Conservation (phyloP, 2,329 filamentous ascomycete genomes). For the Fusarium sp. region DNA sequence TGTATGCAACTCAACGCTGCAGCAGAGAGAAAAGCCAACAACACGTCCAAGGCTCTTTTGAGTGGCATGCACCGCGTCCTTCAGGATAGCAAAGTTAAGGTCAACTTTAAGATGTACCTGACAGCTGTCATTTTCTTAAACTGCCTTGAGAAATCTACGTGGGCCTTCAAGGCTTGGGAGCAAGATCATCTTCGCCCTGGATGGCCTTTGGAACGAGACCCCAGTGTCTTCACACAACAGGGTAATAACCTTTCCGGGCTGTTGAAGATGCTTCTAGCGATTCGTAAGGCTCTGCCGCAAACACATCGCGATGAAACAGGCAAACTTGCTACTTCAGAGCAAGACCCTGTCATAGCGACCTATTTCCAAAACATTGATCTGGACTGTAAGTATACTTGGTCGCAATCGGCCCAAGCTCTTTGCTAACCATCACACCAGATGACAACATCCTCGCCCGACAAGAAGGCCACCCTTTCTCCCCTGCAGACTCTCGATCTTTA, state of each 20-base stretch:
- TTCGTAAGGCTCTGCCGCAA: conserved; percentile 68
- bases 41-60: conserved; percentile 67
- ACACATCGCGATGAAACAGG: conserved; percentile 60
- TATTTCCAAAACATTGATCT: conserved; percentile 69
- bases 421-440: conserved; percentile 35
- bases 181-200: conserved; percentile 67
- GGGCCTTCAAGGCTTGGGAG: conserved; percentile 76
- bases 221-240: conserved; percentile 67
- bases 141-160: conserved; percentile 74
- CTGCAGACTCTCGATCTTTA: conserved; percentile 61
- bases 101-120: conserved; percentile 71
- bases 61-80: conserved; percentile 70
- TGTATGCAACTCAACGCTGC: conserved; percentile 73
- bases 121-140: conserved; percentile 72
- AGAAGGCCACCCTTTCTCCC: conserved; percentile 63
- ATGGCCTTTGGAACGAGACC: conserved; percentile 70
- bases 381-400: conserved; percentile 61
- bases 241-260: conserved; percentile 68
- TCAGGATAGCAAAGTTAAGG: conserved; percentile 69
- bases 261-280: conserved; percentile 70
- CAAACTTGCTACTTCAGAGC: conserved; percentile 60
- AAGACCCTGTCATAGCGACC: conserved; percentile 57
- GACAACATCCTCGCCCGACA: conserved; percentile 57
- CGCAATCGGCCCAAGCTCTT: not conserved
- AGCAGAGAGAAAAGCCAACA: conserved; percentile 71